Conservation (phyloP, 2,329 filamentous ascomycete genomes). For the Gaeumannomyces tritici region DNA sequence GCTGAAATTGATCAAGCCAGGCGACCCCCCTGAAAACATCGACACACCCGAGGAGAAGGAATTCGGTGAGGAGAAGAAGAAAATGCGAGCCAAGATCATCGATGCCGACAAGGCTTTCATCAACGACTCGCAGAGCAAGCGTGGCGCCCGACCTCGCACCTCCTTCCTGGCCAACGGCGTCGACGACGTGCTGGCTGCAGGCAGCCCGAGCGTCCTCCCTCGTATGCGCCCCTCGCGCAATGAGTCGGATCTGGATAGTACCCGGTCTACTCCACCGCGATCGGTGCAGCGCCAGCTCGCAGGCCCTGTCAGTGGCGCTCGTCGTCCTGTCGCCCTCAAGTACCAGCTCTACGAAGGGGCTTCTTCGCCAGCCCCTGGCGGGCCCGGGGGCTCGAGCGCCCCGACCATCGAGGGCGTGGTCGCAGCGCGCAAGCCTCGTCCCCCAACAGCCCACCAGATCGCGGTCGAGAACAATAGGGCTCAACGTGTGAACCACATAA, state of each 20-base stretch:
- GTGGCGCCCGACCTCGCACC: slow-evolving; percentile 31
- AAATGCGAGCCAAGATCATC: slow-evolving; percentile 64
- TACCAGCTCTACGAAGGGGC: slow-evolving; percentile 47
- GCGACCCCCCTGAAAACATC: slow-evolving; percentile 62
- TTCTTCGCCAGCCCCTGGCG: slow-evolving; percentile 36
- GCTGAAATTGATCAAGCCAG: slow-evolving; percentile 54
- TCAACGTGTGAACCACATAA: slow-evolving; percentile 71
- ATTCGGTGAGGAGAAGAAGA: slow-evolving; percentile 65
- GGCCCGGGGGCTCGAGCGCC: slow-evolving; percentile 23
- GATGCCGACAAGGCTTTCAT: slow-evolving; percentile 65
- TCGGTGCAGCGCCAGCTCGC: slow-evolving; percentile 20
- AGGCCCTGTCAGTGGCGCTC: not conserved
- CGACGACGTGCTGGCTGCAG: slow-evolving; percentile 10
- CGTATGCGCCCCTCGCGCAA: slow-evolving; percentile 55
- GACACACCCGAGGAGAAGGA: slow-evolving; percentile 60
- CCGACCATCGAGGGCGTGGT: slow-evolving; percentile 45
- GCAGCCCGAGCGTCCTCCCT: slow-evolving; percentile 44
- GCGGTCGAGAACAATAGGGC: slow-evolving; percentile 72
- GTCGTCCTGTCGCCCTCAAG: slow-evolving; percentile 28
- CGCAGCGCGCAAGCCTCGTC: slow-evolving; percentile 52
- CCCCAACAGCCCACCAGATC: slow-evolving; percentile 72
- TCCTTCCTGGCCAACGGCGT: slow-evolving; percentile 12
- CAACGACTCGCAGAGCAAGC: slow-evolving; percentile 49
- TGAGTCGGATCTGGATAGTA: slow-evolving; percentile 44
- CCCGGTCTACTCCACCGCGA: slow-evolving; percentile 39